Conservation (phyloP, 495 filamentous ascomycete genomes). For the Aspergillus panamensis region DNA sequence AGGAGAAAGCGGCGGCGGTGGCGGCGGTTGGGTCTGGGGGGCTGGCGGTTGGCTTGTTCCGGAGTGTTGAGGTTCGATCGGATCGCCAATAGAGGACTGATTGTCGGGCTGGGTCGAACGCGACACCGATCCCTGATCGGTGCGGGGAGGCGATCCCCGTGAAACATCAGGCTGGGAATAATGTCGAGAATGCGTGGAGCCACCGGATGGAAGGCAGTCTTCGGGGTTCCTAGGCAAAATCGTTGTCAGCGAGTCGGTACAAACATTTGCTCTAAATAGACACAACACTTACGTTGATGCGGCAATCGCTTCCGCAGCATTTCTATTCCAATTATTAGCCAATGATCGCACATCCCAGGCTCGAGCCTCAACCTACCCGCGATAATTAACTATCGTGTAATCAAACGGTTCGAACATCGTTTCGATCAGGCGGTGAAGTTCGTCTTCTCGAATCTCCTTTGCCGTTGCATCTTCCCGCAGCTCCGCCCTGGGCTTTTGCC, state of each 20-base stretch:
- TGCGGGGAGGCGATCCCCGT: conserved; percentile 30
- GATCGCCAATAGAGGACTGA: conserved; percentile 29
- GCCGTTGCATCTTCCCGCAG: conserved; percentile 92
- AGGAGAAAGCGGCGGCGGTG: conserved; percentile 29
- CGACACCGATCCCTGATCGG: conserved; percentile 24
- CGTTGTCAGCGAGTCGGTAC: conserved; percentile 6
- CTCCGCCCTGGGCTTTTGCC: conserved; percentile 88
- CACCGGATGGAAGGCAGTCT: conserved; percentile 35
- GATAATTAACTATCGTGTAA: conserved; percentile 74
- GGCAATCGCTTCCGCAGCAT: conserved; percentile 43
- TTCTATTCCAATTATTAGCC: conserved; percentile 26
- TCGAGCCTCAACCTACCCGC: conserved; percentile 44
- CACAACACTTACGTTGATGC: conserved; percentile 30
- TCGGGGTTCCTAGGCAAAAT: conserved; percentile 38
- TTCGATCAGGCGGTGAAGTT: conserved; percentile 92
- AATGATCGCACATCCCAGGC: not conserved
- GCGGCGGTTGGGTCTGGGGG: conserved; percentile 27
- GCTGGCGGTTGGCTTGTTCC: conserved; percentile 19
- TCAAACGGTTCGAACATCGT: conserved; percentile 94
- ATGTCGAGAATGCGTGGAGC: conserved; percentile 36
- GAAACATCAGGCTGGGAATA: conserved; percentile 38
- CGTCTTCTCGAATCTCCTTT: conserved; percentile 91
- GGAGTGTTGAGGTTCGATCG: conserved; percentile 32
- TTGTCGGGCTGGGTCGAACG: conserved; percentile 25
- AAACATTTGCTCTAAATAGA: not conserved